Conservation (phyloP, 139 green algal genomes). For the Volvox reticuliferus region DNA sequence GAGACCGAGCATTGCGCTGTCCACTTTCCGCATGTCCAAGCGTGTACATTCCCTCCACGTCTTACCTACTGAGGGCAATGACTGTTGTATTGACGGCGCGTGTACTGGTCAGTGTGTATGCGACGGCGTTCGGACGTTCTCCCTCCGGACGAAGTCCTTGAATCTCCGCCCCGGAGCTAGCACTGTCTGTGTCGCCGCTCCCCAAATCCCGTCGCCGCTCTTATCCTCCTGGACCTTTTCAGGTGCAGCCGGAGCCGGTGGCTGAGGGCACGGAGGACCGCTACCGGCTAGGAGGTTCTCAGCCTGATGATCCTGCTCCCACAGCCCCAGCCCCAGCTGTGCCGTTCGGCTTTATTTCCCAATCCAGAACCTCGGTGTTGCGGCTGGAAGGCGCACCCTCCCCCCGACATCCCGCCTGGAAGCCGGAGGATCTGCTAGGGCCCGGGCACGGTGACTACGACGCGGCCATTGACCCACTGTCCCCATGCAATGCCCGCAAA, state of each 20-base stretch:
- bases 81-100: too few species aligned
- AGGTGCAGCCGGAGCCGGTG: conserved; percentile 35
- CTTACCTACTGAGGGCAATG: too few species aligned
- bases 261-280: background rate
- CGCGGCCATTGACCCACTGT: background rate
- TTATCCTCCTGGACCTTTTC: background rate
- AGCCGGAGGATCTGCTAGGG: conserved; percentile 26
- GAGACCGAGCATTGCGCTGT: too few species aligned
- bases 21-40: too few species aligned
- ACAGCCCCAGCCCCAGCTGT: background rate
- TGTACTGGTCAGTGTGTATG: too few species aligned
- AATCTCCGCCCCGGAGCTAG: too few species aligned
- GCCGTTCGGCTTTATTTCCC: background rate
- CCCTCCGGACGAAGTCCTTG: too few species aligned
- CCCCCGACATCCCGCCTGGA: conserved; percentile 19
- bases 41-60: too few species aligned
- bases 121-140: too few species aligned
- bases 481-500: background rate
- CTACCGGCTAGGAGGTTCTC: background rate
- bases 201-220: too few species aligned
- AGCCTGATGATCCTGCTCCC: background rate
- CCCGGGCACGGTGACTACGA: conserved; percentile 10
- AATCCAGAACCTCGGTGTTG: background rate
- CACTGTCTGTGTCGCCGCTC: too few species aligned
- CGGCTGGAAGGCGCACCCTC: background rate